A percentile compares a stretch with the other conserved stretches of the same genome.
phyloP scores from a whole-genome alignment of 768 basidiomycete species.

The Tulasnella sp. region DNA sequence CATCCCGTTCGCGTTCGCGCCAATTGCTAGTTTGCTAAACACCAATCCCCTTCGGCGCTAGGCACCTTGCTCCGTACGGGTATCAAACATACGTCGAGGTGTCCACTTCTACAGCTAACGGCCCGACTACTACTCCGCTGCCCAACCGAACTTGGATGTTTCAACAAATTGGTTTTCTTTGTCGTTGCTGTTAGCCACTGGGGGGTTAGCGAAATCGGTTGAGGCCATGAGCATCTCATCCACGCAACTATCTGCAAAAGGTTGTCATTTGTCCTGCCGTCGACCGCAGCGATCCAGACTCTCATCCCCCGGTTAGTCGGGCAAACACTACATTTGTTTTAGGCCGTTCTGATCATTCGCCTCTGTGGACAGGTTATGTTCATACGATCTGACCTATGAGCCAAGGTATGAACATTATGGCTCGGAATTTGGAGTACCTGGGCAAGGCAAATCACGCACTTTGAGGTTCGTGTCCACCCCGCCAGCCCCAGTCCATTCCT shows the following conservation, averaged over 20 bases:
- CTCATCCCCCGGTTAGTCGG: neutral
- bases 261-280: neutral
- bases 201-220: no score
- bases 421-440: constrained; percentile 65
- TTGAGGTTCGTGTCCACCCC: constrained; percentile 34
- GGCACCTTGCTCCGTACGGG: no score
- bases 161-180: no score
- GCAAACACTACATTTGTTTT: neutral
- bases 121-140: no score
- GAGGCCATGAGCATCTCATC: no score
- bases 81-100: no score
- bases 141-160: no score
- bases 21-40: no score
- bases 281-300: neutral
- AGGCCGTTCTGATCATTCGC: neutral
- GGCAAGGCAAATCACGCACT: constrained; percentile 56
- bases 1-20: no score
- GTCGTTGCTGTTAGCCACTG: no score
- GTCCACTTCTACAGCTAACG: no score
- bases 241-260: neutral
- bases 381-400: neutral
- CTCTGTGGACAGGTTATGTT: neutral
- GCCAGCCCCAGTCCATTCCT: neutral
- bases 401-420: constrained; percentile 47
- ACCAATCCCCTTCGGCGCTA: no score